Evolutionary conservation across 148 eudicot species (phyloP), one percentile per base, ranked within the genome.

Genomic region (Fagopyrum homotropicum): DNA sequence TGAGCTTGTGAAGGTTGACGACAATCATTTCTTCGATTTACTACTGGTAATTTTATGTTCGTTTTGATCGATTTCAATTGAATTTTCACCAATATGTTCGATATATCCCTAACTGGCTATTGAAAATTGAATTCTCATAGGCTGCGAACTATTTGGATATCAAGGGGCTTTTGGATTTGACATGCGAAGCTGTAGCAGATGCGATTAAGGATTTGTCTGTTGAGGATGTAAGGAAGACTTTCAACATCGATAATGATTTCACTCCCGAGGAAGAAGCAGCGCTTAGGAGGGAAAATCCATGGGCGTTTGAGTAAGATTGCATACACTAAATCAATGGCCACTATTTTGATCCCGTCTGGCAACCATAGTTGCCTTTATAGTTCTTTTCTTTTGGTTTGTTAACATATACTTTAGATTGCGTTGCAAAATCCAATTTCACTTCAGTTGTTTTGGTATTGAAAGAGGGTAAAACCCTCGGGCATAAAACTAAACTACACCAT

Each of bases 71-170:
- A 49, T 49, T 49, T 49, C 52, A 35, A 35, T 35, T 35, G 40
- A 35, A 35, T 35, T 22, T 22, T 22, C 26, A 22, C 26, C 26
- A 22, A 22, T 22, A 22, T 22, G 26, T 22, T 22, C 26, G 26
- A 22, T 22, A 22, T 22, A 22, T 22, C 5, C 51, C 9, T 48
- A 7, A 7, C 1, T 48, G 7, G 9, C 50, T 48, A 48, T 7
- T 48, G 9, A 48, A 46, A 7, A 4, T 15, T 54, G 5, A 15
- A 2, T 4, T 54, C 40, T 35, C 3, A 2, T 10, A 57, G 63
- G 68, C 68, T 60, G 68, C 68, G 0, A 60, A 60, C 43, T 60
- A 60, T 60, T 35, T 60, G 43, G 10, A 60, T 43, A 60, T 60
- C 43, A 9, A 9, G 68, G 68, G 15, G 14, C 68, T 60, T 60